These are phyloP conservation scores for Lactuca sativa DNA, from an alignment of 129 eudicot species.

Conservation along the genomic window DNA sequence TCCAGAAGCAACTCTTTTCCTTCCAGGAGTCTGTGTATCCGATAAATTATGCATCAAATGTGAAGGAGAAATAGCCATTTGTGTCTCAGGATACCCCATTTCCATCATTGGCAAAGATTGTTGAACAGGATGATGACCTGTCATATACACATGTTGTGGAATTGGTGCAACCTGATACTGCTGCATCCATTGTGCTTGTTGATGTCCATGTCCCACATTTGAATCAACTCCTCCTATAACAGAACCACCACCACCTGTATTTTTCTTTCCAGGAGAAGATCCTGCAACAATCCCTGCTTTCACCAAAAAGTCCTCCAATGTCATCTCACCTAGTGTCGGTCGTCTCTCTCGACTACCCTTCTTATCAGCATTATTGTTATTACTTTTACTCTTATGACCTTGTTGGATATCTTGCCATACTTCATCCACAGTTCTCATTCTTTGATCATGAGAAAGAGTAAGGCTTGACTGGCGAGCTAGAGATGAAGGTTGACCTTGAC, in stretches of 20 bases:
- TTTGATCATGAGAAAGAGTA: conserved; percentile 50
- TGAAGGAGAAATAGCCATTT: conserved; percentile 68
- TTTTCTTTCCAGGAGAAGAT: conserved; percentile 34
- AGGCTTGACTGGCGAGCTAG: conserved; percentile 51
- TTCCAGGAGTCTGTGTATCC: conserved; percentile 75
- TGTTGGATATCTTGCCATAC: conserved; percentile 90
- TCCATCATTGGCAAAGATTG: conserved; percentile 68
- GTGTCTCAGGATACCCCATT: conserved; percentile 55
- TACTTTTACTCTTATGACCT: conserved; percentile 39
- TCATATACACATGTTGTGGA: conserved; percentile 54
- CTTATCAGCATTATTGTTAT: conserved; percentile 22
- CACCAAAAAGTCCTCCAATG: conserved; percentile 89
- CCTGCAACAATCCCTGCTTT: conserved; percentile 86
- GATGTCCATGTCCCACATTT: conserved; percentile 36
- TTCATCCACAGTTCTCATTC: conserved; percentile 89
- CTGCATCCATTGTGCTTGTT: conserved; percentile 59
- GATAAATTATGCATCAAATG: conserved; percentile 77
- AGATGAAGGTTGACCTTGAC: conserved; percentile 39
- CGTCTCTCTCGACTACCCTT: conserved; percentile 48
- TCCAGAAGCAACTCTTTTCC: conserved; percentile 73
- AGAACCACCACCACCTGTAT: background rate
- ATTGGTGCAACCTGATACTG: conserved; percentile 47
- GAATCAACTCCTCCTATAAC: conserved; percentile 18
- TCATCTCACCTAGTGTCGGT: conserved; percentile 84
- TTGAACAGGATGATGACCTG: conserved; percentile 59